Conservation (phyloP, 257 asterid species). For the Solanum okadae region DNA sequence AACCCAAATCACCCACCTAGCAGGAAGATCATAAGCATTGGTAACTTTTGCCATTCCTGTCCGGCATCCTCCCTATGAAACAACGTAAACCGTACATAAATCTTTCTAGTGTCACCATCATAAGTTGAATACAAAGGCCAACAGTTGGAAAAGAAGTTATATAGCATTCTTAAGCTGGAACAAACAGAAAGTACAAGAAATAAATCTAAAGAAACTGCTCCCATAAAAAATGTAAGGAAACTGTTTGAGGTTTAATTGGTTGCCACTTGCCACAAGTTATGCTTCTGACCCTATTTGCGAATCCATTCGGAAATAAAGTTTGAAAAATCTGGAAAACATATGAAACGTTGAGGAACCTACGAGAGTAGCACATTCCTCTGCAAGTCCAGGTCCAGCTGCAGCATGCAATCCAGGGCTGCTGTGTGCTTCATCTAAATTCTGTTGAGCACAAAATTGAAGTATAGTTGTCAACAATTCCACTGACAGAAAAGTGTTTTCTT, state of each 20-base stretch:
- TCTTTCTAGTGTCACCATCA: background rate
- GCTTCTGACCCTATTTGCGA: background rate
- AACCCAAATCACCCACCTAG: conserved; percentile 43
- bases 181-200: background rate
- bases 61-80: conserved; percentile 88
- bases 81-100: background rate
- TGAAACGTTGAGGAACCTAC: conserved; percentile 5
- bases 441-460: conserved; percentile 15
- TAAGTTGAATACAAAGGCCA: background rate
- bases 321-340: background rate
- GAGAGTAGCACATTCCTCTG: conserved; percentile 63
- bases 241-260: background rate
- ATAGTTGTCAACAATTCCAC: background rate
- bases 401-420: conserved; percentile 97
- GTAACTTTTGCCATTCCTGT: conserved; percentile 97
- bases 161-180: background rate
- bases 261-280: background rate
- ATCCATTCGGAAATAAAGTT: background rate
- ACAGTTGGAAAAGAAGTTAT: background rate
- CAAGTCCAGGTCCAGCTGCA: conserved; percentile 96
- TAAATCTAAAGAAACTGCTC: background rate
- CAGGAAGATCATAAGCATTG: conserved; percentile 79
- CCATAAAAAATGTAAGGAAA: background rate
- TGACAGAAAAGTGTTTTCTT: background rate
- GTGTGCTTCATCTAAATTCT: conserved; percentile 97